phyloP scores from a whole-genome alignment of 2,329 filamentous ascomycete genomes.

The Phoma sp. region DNA sequence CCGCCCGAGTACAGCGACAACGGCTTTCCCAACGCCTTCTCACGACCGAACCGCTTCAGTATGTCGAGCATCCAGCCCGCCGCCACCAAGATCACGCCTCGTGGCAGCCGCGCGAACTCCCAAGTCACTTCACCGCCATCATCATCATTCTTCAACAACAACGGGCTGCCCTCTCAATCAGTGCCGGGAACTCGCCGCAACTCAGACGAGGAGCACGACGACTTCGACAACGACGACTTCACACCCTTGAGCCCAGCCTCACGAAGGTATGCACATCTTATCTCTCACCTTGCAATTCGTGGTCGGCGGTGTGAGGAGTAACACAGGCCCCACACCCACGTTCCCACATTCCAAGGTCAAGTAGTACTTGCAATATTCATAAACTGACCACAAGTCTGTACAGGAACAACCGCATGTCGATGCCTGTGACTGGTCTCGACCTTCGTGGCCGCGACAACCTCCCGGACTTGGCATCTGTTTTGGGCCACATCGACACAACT shows the following conservation, averaged over 20 bases:
- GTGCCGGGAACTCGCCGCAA: constrained; percentile 86
- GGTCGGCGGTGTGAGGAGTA: constrained; percentile 6
- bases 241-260: constrained; percentile 41
- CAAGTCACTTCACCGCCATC: constrained; percentile 79
- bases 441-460: constrained; percentile 64
- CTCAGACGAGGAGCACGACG: constrained; percentile 85
- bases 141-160: constrained; percentile 56
- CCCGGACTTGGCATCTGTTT: constrained; percentile 54
- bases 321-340: constrained; percentile 22
- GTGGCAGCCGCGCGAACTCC: constrained; percentile 77
- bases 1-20: constrained; percentile 90
- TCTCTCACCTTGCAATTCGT: constrained; percentile 8
- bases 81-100: constrained; percentile 66
- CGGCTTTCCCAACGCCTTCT: constrained; percentile 79
- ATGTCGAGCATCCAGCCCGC: constrained; percentile 73
- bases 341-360: constrained; percentile 30
- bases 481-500: constrained; percentile 84
- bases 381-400: constrained; percentile 20
- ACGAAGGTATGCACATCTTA: constrained; percentile 42
- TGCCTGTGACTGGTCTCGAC: constrained; percentile 80
- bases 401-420: constrained; percentile 88
- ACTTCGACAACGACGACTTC: constrained; percentile 75
- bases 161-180: constrained; percentile 78
- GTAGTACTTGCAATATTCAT: constrained; percentile 9
- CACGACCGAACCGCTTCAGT: constrained; percentile 86